Base-by-base conservation (phyloP, 2,329 filamentous ascomycete genomes). In the Coniella vitis region DNA sequence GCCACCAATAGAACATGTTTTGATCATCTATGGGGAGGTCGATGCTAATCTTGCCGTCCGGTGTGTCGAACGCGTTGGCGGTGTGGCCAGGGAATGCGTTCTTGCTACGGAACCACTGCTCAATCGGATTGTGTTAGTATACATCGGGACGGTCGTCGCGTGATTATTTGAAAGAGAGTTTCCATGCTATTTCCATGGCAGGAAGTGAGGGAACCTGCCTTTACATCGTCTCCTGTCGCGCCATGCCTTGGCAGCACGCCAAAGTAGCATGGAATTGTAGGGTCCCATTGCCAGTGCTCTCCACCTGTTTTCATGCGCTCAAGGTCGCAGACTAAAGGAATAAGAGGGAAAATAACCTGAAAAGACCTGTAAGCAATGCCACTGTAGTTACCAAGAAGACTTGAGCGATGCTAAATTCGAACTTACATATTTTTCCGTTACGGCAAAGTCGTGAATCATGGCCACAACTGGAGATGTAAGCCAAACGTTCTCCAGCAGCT, bases 1-100 rank as follows among this genome's bases (percentile, higher is more conserved):
- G 65, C 41, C 48, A 70, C 64, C 65, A 71, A 56, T 65, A 69
- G 55, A 72, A 72, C 1, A 66, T 64, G 45, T 72, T 71, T 22
- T 62, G 58, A 29, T 68, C 56, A 17, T 57, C 61, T 1, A 69
- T 48, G 4, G 61, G 57, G 1, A 70, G 52, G 44, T 70, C 65
- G 25, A 70, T 55, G 2, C 63, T 48, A 38, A 62, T 48, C 2
- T 67, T 56, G 2, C 63, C 58, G 1, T 57, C 49, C 29, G 61
- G 55, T 42, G n/a, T n/a, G n/a, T 70, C 66, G 53, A 63, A 69
- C 8, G 68, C 65, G 48, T 69, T 69, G 40, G 59, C 58, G 0
- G 57, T 61, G 49, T 70, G 68, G 1, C 65, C 63, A 0, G 63
- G 64, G 51, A 69, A 70, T 2, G 55, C 55, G 51, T 64, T 60